phyloP scores from a whole-genome alignment of 495 filamentous ascomycete species.

The Cryomyces antarcticus region DNA sequence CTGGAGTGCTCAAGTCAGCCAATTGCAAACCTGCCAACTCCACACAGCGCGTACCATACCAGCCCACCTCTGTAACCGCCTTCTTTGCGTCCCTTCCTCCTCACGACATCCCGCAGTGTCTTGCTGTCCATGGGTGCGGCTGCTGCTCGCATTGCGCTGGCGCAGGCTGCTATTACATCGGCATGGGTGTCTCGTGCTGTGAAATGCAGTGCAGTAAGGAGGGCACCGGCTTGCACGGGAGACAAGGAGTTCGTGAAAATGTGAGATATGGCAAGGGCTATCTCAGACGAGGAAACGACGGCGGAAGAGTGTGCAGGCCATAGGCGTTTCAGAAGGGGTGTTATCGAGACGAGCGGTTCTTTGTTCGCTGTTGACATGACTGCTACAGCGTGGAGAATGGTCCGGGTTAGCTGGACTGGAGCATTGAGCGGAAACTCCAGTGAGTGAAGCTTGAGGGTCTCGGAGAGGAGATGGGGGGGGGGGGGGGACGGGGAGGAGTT shows the following conservation, averaged over 20 bases:
- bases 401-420: no score
- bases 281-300: constrained; percentile 51
- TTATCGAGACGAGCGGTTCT: constrained; percentile 24
- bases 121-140: constrained; percentile 43
- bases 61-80: constrained; percentile 37
- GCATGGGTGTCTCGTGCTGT: constrained; percentile 58
- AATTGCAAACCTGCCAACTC: background rate
- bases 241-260: constrained; percentile 77
- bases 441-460: no score
- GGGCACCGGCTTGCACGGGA: constrained; percentile 59
- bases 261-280: constrained; percentile 66
- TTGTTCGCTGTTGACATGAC: no score
- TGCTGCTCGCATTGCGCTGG: constrained; percentile 45
- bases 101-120: constrained; percentile 35
- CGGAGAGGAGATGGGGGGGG: no score
- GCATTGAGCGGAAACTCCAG: no score
- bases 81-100: constrained; percentile 33
- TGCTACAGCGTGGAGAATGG: no score
- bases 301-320: constrained; percentile 36
- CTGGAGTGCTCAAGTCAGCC: constrained; percentile 17
- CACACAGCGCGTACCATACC: constrained; percentile 9
- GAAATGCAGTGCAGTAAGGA: constrained; percentile 77
- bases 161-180: constrained; percentile 62
- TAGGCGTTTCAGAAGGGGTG: constrained; percentile 58
- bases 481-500: no score